Conservation (phyloP, 441 rosid species). For the Adansonia gregorii region DNA sequence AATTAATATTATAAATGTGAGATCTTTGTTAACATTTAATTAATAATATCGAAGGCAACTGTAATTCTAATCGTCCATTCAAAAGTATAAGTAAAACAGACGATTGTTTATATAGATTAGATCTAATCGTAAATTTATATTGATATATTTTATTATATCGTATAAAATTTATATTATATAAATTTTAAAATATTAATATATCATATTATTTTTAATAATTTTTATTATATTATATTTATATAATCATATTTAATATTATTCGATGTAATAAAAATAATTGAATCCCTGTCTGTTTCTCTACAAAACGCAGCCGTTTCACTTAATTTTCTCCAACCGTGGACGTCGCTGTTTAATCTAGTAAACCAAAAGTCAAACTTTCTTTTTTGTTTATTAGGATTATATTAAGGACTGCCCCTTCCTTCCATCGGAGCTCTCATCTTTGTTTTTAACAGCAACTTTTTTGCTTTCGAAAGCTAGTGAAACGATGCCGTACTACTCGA, state of each 20-base stretch:
- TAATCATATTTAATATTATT: too few species aligned
- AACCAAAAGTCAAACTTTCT: neutral
- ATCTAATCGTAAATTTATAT: too few species aligned
- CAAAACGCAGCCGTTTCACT: neutral
- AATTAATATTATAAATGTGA: too few species aligned
- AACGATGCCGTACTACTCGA: conserved; percentile 58
- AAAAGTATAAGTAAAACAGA: too few species aligned
- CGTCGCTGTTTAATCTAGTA: neutral
- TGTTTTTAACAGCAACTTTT: neutral
- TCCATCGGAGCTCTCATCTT: neutral
- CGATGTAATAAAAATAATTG: neutral
- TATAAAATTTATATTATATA: too few species aligned
- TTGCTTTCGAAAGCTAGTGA: neutral
- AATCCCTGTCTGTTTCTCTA: neutral
- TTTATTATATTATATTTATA: neutral
- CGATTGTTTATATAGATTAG: too few species aligned
- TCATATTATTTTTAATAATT: too few species aligned
- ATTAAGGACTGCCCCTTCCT: neutral
- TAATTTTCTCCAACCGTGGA: neutral
- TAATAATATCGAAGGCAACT: too few species aligned
- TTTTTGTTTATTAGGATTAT: neutral
- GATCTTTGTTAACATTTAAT: too few species aligned
- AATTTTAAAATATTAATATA: too few species aligned
- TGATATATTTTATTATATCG: too few species aligned
- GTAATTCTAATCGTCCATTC: conserved; percentile 38